Evolutionary conservation across 306 rosid species (phyloP).

Genomic region (Abrus precatorius): DNA sequence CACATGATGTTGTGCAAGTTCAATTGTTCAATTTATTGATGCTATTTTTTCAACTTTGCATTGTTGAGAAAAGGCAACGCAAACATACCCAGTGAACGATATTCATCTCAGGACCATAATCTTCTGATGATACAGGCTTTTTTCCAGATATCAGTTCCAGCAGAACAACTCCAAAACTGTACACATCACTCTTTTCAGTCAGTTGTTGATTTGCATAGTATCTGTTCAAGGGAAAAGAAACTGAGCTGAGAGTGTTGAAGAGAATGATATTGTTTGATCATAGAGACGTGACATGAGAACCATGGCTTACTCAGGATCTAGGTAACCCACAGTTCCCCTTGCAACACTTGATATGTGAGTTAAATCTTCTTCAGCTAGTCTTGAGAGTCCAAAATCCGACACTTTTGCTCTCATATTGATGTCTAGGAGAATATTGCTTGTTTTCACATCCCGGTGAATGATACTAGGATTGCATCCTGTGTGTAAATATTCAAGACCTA

Average conservation of each 20-base stretch:
- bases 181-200: constrained; percentile 95
- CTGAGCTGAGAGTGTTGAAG: constrained; percentile 36
- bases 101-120: constrained; percentile 88
- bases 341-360: constrained; percentile 95
- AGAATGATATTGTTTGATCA: constrained; percentile 27
- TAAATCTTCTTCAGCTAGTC: constrained; percentile 93
- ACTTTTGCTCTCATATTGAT: constrained; percentile 98
- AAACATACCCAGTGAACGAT: constrained; percentile 92
- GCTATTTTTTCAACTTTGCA: constrained; percentile 14
- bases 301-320: constrained; percentile 93
- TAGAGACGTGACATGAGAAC: not conserved
- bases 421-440: constrained; percentile 93
- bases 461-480: constrained; percentile 98
- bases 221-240: constrained; percentile 53
- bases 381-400: constrained; percentile 93
- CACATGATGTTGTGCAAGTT: not conserved
- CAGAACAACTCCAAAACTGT: constrained; percentile 94
- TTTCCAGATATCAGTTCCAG: constrained; percentile 91
- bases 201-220: constrained; percentile 93
- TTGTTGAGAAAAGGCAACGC: constrained; percentile 9
- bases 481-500: constrained; percentile 96
- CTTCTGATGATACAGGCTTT: constrained; percentile 86
- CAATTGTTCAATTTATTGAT: not conserved
- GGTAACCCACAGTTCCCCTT: constrained; percentile 92
- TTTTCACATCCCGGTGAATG: constrained; percentile 94